Evolutionary conservation across 192 early-diverging fungal genomes (phyloP).

Genomic region (Podila epigama): DNA sequence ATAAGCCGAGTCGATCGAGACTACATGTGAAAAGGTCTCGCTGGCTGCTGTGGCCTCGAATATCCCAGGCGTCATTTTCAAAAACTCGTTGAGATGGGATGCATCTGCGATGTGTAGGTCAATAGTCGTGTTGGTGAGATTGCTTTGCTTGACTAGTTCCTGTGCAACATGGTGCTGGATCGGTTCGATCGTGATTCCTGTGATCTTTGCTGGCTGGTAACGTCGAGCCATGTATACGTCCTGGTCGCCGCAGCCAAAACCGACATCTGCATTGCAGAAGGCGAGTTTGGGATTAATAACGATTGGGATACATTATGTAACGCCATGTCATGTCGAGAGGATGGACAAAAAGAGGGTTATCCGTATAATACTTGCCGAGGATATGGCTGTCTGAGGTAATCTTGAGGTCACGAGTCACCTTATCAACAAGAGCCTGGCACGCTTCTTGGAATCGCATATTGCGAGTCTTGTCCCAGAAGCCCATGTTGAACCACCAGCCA

Average conservation of each 20-base stretch:
- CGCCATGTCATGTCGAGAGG: no score
- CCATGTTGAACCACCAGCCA: constrained; percentile 60
- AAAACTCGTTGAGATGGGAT: constrained; percentile 25
- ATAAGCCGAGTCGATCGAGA: constrained; percentile 59
- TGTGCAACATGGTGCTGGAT: constrained; percentile 49
- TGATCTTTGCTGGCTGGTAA: constrained; percentile 33
- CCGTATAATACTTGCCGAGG: constrained; percentile 10
- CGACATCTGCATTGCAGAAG: constrained; percentile 48
- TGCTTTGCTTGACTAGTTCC: constrained; percentile 8
- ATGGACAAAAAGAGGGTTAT: background rate
- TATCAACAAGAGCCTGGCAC: constrained; percentile 49
- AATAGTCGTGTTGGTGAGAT: constrained; percentile 21
- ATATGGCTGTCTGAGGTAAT: constrained; percentile 29
- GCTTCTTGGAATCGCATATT: constrained; percentile 48
- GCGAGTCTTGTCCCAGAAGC: constrained; percentile 44
- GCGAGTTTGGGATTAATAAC: background rate
- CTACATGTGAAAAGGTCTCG: constrained; percentile 40
- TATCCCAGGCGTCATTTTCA: constrained; percentile 7
- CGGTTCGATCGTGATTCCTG: constrained; percentile 55
- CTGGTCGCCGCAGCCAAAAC: constrained; percentile 64
- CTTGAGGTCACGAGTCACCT: constrained; percentile 27
- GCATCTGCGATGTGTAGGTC: constrained; percentile 45
- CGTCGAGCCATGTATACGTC: constrained; percentile 51
- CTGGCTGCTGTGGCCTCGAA: constrained; percentile 6
- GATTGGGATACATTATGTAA: no score